Evolutionary conservation across 345 rosid genomes (phyloP), one percentile per base, ranked within the genome.

Genomic region (Euphorbia lathyris): DNA sequence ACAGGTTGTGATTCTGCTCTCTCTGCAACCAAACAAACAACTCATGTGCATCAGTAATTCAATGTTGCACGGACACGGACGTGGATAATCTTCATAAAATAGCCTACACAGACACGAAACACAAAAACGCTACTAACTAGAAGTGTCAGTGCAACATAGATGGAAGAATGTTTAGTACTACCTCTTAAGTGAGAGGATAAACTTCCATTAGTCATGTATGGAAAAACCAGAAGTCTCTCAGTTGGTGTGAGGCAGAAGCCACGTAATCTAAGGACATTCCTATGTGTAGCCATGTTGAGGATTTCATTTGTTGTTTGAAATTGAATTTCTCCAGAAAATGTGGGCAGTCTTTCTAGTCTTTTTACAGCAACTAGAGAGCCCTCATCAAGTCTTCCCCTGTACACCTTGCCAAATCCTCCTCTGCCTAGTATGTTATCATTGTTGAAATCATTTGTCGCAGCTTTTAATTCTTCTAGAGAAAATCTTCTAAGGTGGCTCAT

Each of bases 401-500:
- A 69, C 12, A 69, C 72, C 34, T 69, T 58, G 12, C 72, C 57
- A 45, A 58, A 69, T n/a, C 72, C 72, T 25, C 65, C 72, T 10
- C 42, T 58, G 20, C 72, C 72, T 5, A 58, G 65, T 0, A 69
- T 27, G 65, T 69, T 69, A 14, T 69, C 63, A 7, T 47, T 29
- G 65, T 45, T 58, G 65, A 69, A 69, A 58, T 58, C 11, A 47
- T 69, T 25, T 45, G 58, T 69, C 7, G 72, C 72, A 47, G 29
- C 5, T 29, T 69, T 47, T 30, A 69, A 34, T 45, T 69, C 72
- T 40, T 36, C 26, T 4, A 59, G 23, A 9, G 72, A 74, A 70
- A 69, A 78, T 55, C 72, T 69, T 70, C 74, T 68, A 20, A 78
- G 72, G 42, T 69, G 48, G 48, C 17, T 38, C 19, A 20, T 16